These are phyloP conservation scores for Xylaria hypoxylon DNA, from an alignment of 2,329 filamentous ascomycete genomes.

Conservation along the genomic window DNA sequence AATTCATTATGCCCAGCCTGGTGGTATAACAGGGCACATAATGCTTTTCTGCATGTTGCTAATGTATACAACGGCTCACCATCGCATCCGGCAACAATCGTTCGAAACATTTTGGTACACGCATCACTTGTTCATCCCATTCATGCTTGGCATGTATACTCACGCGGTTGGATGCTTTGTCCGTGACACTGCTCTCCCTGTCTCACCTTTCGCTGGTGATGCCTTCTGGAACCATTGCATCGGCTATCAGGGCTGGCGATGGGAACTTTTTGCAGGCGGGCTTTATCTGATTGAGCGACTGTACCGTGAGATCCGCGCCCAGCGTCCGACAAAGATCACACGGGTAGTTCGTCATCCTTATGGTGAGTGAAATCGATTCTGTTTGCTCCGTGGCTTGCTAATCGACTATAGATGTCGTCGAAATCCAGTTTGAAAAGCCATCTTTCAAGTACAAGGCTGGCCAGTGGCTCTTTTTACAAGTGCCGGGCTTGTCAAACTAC, in stretches of 20 bases:
- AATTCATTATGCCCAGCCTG: conserved; percentile 90
- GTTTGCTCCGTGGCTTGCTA: conserved; percentile 41
- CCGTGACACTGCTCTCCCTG: conserved; percentile 76
- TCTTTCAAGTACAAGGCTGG: conserved; percentile 98
- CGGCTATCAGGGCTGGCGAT: conserved; percentile 96
- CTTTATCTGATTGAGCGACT: conserved; percentile 89
- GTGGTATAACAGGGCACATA: conserved; percentile 93
- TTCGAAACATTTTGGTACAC: conserved; percentile 99
- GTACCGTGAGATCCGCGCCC: conserved; percentile 88
- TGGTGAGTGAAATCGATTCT: conserved; percentile 63
- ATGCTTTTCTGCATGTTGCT: conserved; percentile 99
- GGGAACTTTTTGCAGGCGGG: conserved; percentile 88
- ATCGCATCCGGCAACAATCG: conserved; percentile 93
- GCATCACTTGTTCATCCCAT: conserved; percentile 97
- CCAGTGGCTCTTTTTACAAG: conserved; percentile 97
- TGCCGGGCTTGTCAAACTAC: conserved; percentile 85
- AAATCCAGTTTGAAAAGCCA: conserved; percentile 96
- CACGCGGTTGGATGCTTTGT: conserved; percentile 98
- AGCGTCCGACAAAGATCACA: conserved; percentile 87
- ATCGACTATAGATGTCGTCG: conserved; percentile 78
- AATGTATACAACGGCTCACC: conserved; percentile 96
- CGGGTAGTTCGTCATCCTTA: conserved; percentile 97
- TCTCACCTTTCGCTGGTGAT: conserved; percentile 86
- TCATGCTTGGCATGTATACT: conserved; percentile 92
- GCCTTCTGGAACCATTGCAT: conserved; percentile 93